Base-by-base conservation (phyloP, 176 grass and related monocot genomes). In the Chloris gayana region DNA sequence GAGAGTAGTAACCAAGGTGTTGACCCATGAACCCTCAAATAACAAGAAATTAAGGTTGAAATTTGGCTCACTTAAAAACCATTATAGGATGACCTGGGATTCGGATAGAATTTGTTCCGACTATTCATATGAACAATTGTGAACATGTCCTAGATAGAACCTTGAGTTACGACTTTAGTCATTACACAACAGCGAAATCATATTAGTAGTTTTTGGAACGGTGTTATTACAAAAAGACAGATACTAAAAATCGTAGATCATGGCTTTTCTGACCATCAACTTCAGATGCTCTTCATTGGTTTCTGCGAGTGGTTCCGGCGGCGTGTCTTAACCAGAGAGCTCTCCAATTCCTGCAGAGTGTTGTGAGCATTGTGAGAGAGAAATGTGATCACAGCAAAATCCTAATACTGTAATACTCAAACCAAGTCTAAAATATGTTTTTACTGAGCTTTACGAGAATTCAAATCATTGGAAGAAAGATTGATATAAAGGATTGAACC, bases 211-310 rank as follows among this genome's bases (percentile, higher is more conserved):
- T 61, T 29, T 14, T 29, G 58, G 10, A 27, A 61, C 26, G 1
- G 6, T 61, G 3, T 27, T 61, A 14, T 61, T 61, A 27, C 24
- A 27, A 27, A 60, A 59, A 14, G 2, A n/a, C 27, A 9, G 9
- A 5, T 24, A 24, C 25, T 8, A 61, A 10, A 5, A 21, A 12
- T 61, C 12, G 4, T 25, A 29, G 58, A 61, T 5, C 58, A 61
- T 14, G 56, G 22, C 12, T 60, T 60, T 60, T 60, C 27, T 32
- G 13, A 32, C 58, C 11, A 31, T 11, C 29, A 14, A 85, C 5
- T 85, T 82, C 73, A 91, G 64, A 85, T 79, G 80, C 84, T 91
- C 84, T 93, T 97, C 91, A 97, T 85, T 46, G 77, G 86, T 74
- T 94, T 94, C 78, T 87, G 89, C 2, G 94, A 89, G 3, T 83